These are phyloP conservation scores for Schizothecium vesticola DNA, from an alignment of 495 filamentous ascomycete genomes.

Conservation along the genomic window DNA sequence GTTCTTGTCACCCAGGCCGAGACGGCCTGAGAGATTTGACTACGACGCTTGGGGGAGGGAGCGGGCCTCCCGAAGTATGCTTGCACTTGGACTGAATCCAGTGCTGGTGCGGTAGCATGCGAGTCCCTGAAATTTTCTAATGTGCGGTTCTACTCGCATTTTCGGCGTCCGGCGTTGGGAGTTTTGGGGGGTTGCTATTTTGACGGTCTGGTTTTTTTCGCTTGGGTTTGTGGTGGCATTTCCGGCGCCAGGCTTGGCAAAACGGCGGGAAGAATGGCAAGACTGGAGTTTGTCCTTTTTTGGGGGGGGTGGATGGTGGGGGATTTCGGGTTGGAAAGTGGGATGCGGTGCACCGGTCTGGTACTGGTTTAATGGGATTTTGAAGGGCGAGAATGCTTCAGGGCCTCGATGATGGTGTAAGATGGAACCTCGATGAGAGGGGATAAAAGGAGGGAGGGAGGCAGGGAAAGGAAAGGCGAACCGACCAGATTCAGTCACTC, in stretches of 20 bases:
- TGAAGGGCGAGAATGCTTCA: background rate
- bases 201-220: background rate
- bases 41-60: constrained; percentile 22
- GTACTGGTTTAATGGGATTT: background rate
- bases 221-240: background rate
- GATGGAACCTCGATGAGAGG: background rate
- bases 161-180: constrained; percentile 5
- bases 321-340: background rate
- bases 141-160: background rate
- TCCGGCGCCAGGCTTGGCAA: background rate
- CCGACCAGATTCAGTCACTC: background rate
- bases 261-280: background rate
- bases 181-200: constrained; percentile 4
- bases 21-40: constrained; percentile 17
- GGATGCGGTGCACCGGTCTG: background rate
- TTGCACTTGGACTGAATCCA: constrained; percentile 8
- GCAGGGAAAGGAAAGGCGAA: background rate
- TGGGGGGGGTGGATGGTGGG: background rate
- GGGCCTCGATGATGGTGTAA: too few relatives aligned
- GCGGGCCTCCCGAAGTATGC: constrained; percentile 12
- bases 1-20: constrained; percentile 20
- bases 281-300: background rate
- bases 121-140: background rate
- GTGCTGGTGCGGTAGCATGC: background rate
- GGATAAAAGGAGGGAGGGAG: background rate